These are phyloP conservation scores for Xanthoconium purpureum DNA, from an alignment of 768 basidiomycete genomes.

Conservation along the genomic window DNA sequence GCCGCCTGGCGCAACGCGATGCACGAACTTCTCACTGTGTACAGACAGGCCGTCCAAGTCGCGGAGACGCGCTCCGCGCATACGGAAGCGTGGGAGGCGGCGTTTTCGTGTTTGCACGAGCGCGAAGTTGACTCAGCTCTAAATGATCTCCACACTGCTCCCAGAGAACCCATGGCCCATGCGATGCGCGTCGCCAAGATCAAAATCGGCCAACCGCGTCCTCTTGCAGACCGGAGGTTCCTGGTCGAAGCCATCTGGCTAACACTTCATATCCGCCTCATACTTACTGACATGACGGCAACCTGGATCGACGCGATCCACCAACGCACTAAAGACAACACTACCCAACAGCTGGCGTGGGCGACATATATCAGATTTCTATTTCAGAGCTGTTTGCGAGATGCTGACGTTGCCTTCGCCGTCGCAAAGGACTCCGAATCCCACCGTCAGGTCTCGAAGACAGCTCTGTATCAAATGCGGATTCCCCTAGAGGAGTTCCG, in stretches of 20 bases:
- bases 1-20: conserved; percentile 41
- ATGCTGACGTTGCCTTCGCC: conserved; percentile 43
- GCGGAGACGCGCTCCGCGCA: conserved; percentile 53
- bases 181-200: conserved; percentile 52
- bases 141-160: conserved; percentile 33
- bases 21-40: conserved; percentile 36
- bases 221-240: conserved; percentile 57
- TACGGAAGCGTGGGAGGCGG: conserved; percentile 57
- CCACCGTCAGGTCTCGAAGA: conserved; percentile 50
- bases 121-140: conserved; percentile 40
- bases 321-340: conserved; percentile 18
- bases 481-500: conserved; percentile 48
- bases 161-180: conserved; percentile 42
- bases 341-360: conserved; percentile 41
- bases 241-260: conserved; percentile 58
- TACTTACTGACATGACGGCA: conserved; percentile 44
- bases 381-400: conserved; percentile 43
- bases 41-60: conserved; percentile 39
- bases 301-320: conserved; percentile 39
- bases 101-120: conserved; percentile 50
- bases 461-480: conserved; percentile 42
- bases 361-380: conserved; percentile 46
- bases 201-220: conserved; percentile 55
- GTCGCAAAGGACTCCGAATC: conserved; percentile 50
- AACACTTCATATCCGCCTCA: conserved; percentile 51